A percentile compares a stretch with the other conserved stretches of the same genome.
Evolutionary conservation across 139 green algal species (phyloP).

Genomic region (Dunaliella primolecta): DNA sequence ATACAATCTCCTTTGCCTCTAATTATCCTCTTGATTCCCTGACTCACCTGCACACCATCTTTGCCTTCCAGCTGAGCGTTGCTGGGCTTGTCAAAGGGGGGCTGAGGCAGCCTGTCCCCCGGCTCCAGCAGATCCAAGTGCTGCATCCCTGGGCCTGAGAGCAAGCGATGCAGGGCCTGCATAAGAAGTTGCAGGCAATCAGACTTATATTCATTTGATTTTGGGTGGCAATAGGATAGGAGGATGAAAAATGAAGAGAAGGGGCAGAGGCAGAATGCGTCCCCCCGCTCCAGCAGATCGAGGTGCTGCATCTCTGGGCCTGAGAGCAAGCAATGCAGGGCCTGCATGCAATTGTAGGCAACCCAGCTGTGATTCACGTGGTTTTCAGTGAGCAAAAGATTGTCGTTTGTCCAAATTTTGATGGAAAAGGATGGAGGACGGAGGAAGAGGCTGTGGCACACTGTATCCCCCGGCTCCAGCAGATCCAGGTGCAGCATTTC

Average conservation of each 20-base stretch:
- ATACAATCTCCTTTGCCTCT: too few species aligned
- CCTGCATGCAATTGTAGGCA: not conserved
- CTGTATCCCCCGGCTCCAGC: not conserved
- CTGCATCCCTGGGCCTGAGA: not conserved
- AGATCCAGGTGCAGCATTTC: not conserved
- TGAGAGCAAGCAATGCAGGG: not conserved
- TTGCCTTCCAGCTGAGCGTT: not conserved
- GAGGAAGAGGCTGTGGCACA: too few species aligned
- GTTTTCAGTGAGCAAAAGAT: too few species aligned
- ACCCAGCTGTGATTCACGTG: too few species aligned
- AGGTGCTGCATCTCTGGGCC: not conserved
- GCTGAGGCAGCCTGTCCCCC: not conserved
- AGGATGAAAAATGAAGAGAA: too few species aligned
- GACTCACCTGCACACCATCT: not conserved
- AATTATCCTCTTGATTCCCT: too few species aligned
- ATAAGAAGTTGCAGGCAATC: too few species aligned
- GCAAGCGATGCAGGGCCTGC: not conserved
- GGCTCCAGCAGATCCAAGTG: constrained; percentile 6
- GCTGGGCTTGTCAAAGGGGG: not conserved
- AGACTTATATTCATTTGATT: too few species aligned
- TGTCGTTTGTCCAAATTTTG: too few species aligned
- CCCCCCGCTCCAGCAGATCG: not conserved
- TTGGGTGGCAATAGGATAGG: too few species aligned
- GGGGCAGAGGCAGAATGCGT: not conserved
- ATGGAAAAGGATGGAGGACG: too few species aligned